Percentiles rank a stretch among this genome's conserved stretches.
These are phyloP conservation scores for Shiraia sp. DNA, from an alignment of 2,329 filamentous ascomycete species.

Conservation along the genomic window DNA sequence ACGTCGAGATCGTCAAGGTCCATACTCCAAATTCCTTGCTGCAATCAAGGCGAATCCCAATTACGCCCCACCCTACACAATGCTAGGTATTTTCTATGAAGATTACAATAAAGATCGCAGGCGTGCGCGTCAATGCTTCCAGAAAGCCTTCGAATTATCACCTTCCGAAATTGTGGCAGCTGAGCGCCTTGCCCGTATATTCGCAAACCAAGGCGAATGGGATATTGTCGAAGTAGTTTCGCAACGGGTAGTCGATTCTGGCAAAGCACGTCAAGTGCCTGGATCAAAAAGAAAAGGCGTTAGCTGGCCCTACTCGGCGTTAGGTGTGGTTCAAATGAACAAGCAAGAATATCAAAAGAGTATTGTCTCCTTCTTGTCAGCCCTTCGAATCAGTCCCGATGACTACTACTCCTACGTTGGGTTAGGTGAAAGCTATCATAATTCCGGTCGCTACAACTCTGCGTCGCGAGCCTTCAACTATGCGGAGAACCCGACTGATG, in stretches of 20 bases:
- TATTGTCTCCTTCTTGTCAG: constrained; percentile 89
- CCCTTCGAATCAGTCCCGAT: constrained; percentile 77
- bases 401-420: constrained; percentile 98
- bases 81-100: constrained; percentile 84
- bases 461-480: constrained; percentile 88
- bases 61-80: constrained; percentile 88
- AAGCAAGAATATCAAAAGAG: constrained; percentile 88
- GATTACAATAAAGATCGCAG: constrained; percentile 89
- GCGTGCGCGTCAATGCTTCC: constrained; percentile 87
- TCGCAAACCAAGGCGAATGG: constrained; percentile 92
- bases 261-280: constrained; percentile 84
- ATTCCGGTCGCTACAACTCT: constrained; percentile 90
- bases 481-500: constrained; percentile 74
- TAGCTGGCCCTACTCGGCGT: constrained; percentile 93
- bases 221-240: constrained; percentile 93
- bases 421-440: constrained; percentile 95
- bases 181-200: constrained; percentile 80
- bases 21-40: constrained; percentile 81
- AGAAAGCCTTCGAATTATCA: constrained; percentile 94
- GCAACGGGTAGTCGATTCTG: constrained; percentile 90
- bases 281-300: constrained; percentile 91
- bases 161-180: constrained; percentile 83
- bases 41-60: constrained; percentile 86
- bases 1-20: constrained; percentile 77
- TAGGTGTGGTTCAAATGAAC: constrained; percentile 93